Evolutionary conservation across 371 early-diverging fungal species (phyloP).

Genomic region (Rhizomucor miehei): DNA sequence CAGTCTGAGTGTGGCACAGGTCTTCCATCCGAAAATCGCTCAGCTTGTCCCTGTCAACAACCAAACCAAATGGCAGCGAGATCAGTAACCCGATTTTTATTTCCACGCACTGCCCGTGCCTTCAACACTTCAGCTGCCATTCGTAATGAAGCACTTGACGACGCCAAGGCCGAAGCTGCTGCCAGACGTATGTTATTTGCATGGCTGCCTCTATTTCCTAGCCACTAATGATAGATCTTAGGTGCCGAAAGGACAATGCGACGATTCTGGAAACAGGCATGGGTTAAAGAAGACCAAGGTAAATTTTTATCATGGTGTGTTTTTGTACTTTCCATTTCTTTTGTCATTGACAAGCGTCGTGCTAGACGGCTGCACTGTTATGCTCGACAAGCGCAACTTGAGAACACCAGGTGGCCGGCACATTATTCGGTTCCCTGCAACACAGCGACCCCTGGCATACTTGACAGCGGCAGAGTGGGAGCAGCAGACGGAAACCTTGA

Average conservation of each 20-base stretch:
- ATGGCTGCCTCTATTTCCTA: neutral
- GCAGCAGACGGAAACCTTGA: constrained; percentile 70
- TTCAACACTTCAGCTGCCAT: neutral
- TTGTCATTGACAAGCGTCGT: no score
- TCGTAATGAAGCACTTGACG: constrained; percentile 7
- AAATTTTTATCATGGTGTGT: no score
- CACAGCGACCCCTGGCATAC: constrained; percentile 66
- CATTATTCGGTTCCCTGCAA: constrained; percentile 56
- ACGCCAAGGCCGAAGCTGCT: constrained; percentile 21
- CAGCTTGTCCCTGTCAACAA: no score
- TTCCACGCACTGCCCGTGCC: neutral
- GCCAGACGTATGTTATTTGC: constrained; percentile 11
- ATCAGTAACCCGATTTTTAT: no score
- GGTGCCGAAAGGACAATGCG: constrained; percentile 61
- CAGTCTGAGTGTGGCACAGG: no score
- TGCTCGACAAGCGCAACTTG: constrained; percentile 77
- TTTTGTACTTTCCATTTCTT: no score
- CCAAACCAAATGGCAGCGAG: no score
- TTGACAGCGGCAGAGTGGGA: constrained; percentile 95
- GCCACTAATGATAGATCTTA: constrained; percentile 5
- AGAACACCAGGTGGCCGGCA: constrained; percentile 80
- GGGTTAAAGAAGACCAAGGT: constrained; percentile 60
- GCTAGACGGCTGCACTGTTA: constrained; percentile 56
- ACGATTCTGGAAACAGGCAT: constrained; percentile 75
- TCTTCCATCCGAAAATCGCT: no score